These are phyloP conservation scores for Dendrobium huoshanense DNA, from an alignment of 106 monocot genomes.

Conservation along the genomic window DNA sequence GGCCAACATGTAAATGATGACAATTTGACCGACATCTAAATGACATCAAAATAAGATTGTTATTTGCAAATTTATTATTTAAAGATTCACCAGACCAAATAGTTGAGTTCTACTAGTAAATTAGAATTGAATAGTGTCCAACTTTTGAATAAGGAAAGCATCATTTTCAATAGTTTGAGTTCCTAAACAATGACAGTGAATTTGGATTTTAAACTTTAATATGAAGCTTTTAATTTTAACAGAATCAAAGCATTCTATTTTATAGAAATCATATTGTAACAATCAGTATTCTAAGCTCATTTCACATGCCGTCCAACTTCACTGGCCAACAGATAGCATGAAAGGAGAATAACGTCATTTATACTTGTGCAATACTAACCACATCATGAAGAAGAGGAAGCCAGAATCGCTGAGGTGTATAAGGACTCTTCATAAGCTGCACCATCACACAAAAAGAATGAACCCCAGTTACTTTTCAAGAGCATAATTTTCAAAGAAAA, in stretches of 20 bases:
- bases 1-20: not conserved
- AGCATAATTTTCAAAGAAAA: not conserved
- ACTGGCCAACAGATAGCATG: not conserved
- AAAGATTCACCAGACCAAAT: not conserved
- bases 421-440: conserved; percentile 89
- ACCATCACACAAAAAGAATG: not conserved
- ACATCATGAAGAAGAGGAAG: conserved; percentile 86
- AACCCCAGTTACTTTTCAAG: not conserved
- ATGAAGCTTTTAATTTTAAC: not conserved
- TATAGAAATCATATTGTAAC: not conserved
- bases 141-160: not conserved
- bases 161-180: not conserved
- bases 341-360: not conserved
- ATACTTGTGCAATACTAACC: conserved; percentile 35
- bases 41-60: not conserved
- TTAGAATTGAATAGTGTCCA: not conserved
- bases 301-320: no score
- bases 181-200: not conserved
- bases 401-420: conserved; percentile 84
- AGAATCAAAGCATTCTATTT: not conserved
- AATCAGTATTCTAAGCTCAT: not conserved
- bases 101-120: not conserved
- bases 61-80: not conserved
- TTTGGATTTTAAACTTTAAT: not conserved
- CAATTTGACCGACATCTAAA: not conserved